Base-by-base conservation (phyloP, 768 basidiomycete genomes). In the Collybiopsis confluens region DNA sequence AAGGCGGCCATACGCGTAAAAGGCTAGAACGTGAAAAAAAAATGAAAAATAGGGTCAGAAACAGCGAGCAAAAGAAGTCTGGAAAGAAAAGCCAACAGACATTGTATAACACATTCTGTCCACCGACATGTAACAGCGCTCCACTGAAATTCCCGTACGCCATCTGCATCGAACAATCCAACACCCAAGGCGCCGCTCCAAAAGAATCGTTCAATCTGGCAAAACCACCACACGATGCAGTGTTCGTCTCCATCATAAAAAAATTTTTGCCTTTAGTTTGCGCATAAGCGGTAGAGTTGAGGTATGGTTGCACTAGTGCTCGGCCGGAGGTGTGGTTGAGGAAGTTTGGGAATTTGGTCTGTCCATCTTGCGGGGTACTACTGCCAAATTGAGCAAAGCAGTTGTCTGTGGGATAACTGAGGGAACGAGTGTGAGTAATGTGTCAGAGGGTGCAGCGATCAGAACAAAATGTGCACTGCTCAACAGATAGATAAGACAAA, bases 141-240 rank as follows among this genome's bases (percentile, higher is more conserved):
- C n/a, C n/a, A n/a, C n/a, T n/a, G n/a, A n/a, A n/a, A n/a, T n/a
- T n/a, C n/a, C n/a, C n/a, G n/a, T n/a, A n/a, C n/a, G n/a, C n/a
- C n/a, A n/a, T n/a, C n/a, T n/a, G n/a, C n/a, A n/a, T 64, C 1
- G 71, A 76, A 65, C 81, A 83, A 62, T 86, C 85, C 57, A 83
- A 58, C 2, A 70, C 81, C 85, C 85, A 87, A 2, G 87, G 67
- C 3, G 83, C 81, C 0, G 79, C 82, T 1, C 78, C 82, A 59
- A 84, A 87, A 8, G 76, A 75, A 59, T 87, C 80, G 41, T 76
- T 79, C 27, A 86, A 65, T 0, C 85, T 85, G 3, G 77, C 63
- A 61, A 86, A 86, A 26, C 85, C 85, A 65, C 84, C 84, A 64
- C 85, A 87, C n/a, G n/a, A n/a, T n/a, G n/a, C n/a, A n/a, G n/a